These are phyloP conservation scores for Eimeria mitis DNA, from an alignment of 169 alveolate genomes.

Conservation along the genomic window DNA sequence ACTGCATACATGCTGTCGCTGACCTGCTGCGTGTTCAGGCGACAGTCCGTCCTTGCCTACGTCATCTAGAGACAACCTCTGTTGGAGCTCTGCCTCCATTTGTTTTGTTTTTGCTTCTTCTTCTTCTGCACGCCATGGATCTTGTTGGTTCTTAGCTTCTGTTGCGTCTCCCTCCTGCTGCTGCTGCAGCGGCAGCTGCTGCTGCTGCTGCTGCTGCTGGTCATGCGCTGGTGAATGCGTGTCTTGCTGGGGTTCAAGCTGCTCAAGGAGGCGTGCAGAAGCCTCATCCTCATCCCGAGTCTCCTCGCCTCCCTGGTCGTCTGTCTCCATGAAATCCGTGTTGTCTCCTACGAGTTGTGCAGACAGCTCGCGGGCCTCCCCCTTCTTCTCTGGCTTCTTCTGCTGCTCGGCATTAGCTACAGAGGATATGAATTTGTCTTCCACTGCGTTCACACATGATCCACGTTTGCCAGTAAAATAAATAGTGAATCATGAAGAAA, in stretches of 20 bases:
- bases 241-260: conserved; percentile 3
- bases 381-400: conserved; percentile 19
- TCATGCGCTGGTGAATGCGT: neutral
- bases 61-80: conserved; percentile 84
- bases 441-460: neutral
- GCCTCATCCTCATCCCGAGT: neutral
- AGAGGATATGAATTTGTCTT: neutral
- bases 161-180: conserved; percentile 16
- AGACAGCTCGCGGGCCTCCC: conserved; percentile 12
- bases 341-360: neutral
- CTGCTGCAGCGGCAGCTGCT: conserved; percentile 26
- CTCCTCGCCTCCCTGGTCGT: neutral
- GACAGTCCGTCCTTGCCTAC: conserved; percentile 65
- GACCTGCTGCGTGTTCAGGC: conserved; percentile 72
- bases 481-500: neutral
- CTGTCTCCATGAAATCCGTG: conserved; percentile 4
- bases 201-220: conserved; percentile 34
- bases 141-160: conserved; percentile 21
- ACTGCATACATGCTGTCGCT: neutral
- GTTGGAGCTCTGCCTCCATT: conserved; percentile 35
- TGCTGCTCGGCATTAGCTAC: neutral
- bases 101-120: neutral
- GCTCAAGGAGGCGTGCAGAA: conserved; percentile 21
- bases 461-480: neutral
- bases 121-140: neutral